Base-by-base conservation (phyloP, 1,139 yeast species). In the Nakaseomyces glabratus region DNA sequence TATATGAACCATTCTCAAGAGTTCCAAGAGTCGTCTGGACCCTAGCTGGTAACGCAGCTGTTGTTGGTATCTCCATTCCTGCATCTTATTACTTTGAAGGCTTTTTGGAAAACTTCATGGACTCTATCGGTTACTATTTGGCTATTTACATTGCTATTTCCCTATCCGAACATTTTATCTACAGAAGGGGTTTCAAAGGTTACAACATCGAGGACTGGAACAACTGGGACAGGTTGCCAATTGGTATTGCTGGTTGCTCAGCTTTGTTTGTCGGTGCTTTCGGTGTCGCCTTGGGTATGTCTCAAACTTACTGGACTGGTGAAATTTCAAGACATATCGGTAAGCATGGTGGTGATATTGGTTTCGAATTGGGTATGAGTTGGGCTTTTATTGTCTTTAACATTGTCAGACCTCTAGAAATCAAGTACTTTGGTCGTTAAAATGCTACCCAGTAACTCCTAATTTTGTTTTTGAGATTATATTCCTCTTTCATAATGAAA, bases 21-120 rank as follows among this genome's bases (percentile, higher is more conserved):
- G 66, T 85, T 40, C 95, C 95, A 48, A 75, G 95, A 65, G 70
- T 78, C 34, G 53, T 76, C 35, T 85, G 94, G 95, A 78, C 93
- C 35, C 49, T 80, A 37, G 56, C 66, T 36, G 93, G 88, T 51
- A 78, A 82, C 61, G 76, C 71, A 49, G 72, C 76, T 35, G 73
- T 86, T 33, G 69, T 84, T 55, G 95, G 88, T 38, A 78, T 85
- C 52, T 76, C 90, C 55, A 84, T 85, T 48, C 94, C 95, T 23
- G 95, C 82, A 34, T 81, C 78, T 65, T 77, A 78, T 63, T 58
- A 69, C 45, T 85, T 85, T 58, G 75, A 69, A 40, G 51, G 59
- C 8, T 86, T 81, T 49, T 80, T 85, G 79, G 69, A 71, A 40
- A 76, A 81, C 61, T 85, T 85, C 62, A 84, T 85, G 95, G 77